Conservation (phyloP, 148 eudicot species). For the Fallopia convolvulus region DNA sequence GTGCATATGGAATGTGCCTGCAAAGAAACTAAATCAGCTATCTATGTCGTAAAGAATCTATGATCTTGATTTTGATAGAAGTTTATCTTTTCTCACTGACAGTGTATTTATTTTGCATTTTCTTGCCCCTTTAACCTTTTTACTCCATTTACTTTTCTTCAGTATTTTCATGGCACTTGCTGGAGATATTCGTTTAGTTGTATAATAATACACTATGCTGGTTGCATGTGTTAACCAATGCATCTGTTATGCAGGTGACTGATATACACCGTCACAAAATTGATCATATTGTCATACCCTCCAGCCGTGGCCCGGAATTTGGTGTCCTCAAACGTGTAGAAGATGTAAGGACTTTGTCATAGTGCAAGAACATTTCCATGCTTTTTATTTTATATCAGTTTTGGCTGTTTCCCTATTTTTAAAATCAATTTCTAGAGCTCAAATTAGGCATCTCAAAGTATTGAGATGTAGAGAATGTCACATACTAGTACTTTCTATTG, state of each 20-base stretch:
- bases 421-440: not conserved
- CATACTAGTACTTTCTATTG: not conserved
- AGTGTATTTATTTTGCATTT: not conserved
- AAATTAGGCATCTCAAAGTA: not conserved
- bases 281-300: slow-evolving; percentile 84
- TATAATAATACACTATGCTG: not conserved
- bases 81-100: not conserved
- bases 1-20: not conserved
- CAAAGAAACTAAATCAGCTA: not conserved
- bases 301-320: slow-evolving; percentile 53
- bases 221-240: not conserved
- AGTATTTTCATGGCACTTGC: not conserved
- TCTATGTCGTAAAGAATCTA: not conserved
- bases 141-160: not conserved
- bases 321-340: slow-evolving; percentile 83
- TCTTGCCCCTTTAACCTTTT: not conserved
- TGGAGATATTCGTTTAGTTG: not conserved
- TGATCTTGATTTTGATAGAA: not conserved
- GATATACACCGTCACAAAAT: slow-evolving; percentile 92
- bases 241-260: slow-evolving; percentile 42
- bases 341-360: slow-evolving; percentile 52
- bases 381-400: not conserved
- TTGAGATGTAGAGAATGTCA: not conserved
- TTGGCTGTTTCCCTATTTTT: not conserved
- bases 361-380: not conserved